A percentile compares a stretch with the other conserved stretches of the same genome.
Conservation (phyloP, 2,329 filamentous ascomycete genomes). For the Reticulascus tulasneorum region DNA sequence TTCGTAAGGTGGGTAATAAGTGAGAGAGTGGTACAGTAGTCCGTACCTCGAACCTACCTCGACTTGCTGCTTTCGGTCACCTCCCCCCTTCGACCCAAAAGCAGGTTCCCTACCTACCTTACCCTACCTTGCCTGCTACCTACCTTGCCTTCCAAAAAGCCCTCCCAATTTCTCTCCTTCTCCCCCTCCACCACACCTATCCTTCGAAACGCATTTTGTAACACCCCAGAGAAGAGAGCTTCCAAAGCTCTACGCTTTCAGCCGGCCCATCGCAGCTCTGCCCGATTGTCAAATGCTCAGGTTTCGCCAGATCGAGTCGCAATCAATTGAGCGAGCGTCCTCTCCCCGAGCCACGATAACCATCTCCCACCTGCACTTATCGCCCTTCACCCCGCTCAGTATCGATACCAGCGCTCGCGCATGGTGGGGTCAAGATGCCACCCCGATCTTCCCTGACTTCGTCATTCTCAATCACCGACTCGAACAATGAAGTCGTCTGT, state of each 20-base stretch:
- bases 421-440: constrained; percentile 75
- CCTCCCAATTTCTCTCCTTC: no score
- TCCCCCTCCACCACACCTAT: constrained; percentile 14
- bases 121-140: constrained; percentile 19
- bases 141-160: no score
- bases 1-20: no score
- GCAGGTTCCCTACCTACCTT: constrained; percentile 15
- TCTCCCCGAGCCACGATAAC: constrained; percentile 8
- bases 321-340: constrained; percentile 29
- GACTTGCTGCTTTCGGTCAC: constrained; percentile 16
- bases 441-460: constrained; percentile 81
- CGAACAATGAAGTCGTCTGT: constrained; percentile 95
- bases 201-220: constrained; percentile 18
- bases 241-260: constrained; percentile 10
- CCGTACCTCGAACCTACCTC: constrained; percentile 5
- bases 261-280: constrained; percentile 5
- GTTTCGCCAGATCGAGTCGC: constrained; percentile 14
- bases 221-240: constrained; percentile 22
- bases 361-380: constrained; percentile 20
- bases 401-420: constrained; percentile 28
- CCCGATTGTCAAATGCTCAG: constrained; percentile 10
- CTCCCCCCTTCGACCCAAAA: constrained; percentile 14
- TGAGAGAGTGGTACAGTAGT: no score
- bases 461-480: constrained; percentile 87
- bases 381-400: constrained; percentile 27